phyloP scores from a whole-genome alignment of 306 rosid species.

The Dryas alaskensis region DNA sequence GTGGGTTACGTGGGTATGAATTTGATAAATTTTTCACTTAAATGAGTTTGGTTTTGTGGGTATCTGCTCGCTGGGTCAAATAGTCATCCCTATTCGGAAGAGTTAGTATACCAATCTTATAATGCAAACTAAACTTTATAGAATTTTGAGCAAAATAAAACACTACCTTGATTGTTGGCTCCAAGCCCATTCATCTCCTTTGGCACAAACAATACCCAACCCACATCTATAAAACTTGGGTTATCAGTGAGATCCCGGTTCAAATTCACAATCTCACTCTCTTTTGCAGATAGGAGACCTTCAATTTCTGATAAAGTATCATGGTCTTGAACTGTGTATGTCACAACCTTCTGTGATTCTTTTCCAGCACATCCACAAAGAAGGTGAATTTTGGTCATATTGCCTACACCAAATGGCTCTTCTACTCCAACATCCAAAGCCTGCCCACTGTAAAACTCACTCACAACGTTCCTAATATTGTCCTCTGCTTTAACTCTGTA shows the following conservation, averaged over 20 bases:
- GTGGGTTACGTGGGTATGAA: no score
- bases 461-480: not conserved
- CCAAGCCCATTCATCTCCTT: slow-evolving; percentile 5
- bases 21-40: no score
- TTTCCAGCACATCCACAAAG: slow-evolving; percentile 20
- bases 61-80: no score
- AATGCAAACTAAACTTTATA: not conserved
- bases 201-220: slow-evolving; percentile 28
- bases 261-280: not conserved
- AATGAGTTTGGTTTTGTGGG: no score
- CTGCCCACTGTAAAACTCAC: slow-evolving; percentile 16
- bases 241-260: not conserved
- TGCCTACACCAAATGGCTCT: slow-evolving; percentile 1
- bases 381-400: not conserved
- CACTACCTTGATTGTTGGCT: not conserved
- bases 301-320: slow-evolving; percentile 10
- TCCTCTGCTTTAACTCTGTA: not conserved
- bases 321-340: slow-evolving; percentile 20
- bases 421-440: not conserved
- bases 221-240: slow-evolving; percentile 21
- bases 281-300: not conserved
- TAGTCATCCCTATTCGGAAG: no score
- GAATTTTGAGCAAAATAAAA: not conserved
- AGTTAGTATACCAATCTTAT: no score
- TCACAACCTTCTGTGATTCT: slow-evolving; percentile 20